A percentile compares a stretch with the other conserved stretches of the same genome.
phyloP scores from a whole-genome alignment of 2,329 filamentous ascomycete species.

The Pseudocercospora vitis region DNA sequence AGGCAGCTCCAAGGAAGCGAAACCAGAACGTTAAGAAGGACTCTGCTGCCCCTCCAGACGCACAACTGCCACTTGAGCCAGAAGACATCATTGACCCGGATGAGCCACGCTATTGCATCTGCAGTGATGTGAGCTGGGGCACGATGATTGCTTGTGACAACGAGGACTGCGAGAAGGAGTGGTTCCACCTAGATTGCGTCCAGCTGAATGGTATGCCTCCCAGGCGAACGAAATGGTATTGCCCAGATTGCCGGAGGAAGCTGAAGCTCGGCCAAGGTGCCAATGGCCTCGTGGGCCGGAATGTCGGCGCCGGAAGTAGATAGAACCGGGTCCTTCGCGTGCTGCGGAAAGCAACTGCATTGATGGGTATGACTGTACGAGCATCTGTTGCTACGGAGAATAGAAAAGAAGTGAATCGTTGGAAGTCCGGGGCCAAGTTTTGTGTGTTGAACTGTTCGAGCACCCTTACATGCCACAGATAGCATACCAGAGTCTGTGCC shows the following conservation, averaged over 20 bases:
- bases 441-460: no score
- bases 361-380: no score
- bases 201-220: constrained; percentile 67
- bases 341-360: no score
- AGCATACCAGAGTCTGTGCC: no score
- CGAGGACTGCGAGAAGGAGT: constrained; percentile 75
- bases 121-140: constrained; percentile 76
- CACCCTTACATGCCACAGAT: no score
- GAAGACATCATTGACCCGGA: constrained; percentile 64
- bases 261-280: constrained; percentile 35
- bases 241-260: constrained; percentile 68
- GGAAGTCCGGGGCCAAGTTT: no score
- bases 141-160: constrained; percentile 84
- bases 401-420: no score
- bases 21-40: constrained; percentile 20
- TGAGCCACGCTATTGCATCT: constrained; percentile 75
- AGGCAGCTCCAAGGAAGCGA: constrained; percentile 66
- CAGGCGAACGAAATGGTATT: constrained; percentile 80
- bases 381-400: no score
- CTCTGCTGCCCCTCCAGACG: constrained; percentile 19
- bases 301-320: constrained; percentile 4
- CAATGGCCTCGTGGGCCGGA: constrained; percentile 35
- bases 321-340: constrained; percentile 1
- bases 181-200: constrained; percentile 82
- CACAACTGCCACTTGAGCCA: constrained; percentile 15